Evolutionary conservation across 2,329 filamentous ascomycete species (phyloP), one percentile per base, ranked within the genome.

Genomic region (Microdochium paspali): DNA sequence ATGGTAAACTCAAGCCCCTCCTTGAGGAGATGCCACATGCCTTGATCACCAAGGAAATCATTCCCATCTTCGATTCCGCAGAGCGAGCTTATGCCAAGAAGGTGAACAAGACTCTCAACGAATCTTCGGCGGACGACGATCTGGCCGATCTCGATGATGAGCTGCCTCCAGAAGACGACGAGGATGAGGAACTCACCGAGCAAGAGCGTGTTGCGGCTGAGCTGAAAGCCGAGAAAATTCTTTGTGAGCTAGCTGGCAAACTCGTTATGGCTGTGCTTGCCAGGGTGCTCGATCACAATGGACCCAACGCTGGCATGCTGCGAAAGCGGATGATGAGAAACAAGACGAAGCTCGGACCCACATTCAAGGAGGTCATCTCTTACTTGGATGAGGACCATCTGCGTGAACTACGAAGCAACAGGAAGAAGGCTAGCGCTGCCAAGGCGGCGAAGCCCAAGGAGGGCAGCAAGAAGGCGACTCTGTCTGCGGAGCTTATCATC

Each of bases 171-270:
- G 83, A 80, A 18, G 76, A 82, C 21, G 74, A 80, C 40, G 69
- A 75, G 25, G 73, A 78, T 49, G 69, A 77, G 50, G 70, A 70
- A 20, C 60, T 78, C 39, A 71, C 79, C 25, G 72, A 74, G 46
- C 72, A 76, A 57, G 72, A 86, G 58, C 76, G 79, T 49, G 71
- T 80, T 54, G 76, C 82, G 44, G 76, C 77, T 32, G 79, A 82
- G 48, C 75, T 96, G 28, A 75, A 90, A 49, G 82, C 89, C 0
- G 93, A 97, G 65, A 85, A 91, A 61, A 80, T 83, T 20, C 76
- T 97, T 1, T 97, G 91, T 65, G 85, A 91, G 57, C 73, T 96
- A 24, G 84, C 90, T 0, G 85, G 82, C 52, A 94, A 93, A 61
- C 79, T 95, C 40, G 86, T 96, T 31, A 77, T 95, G 39, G 85